Evolutionary conservation across 305 asterid genomes (phyloP).

Genomic region (Fraxinus platypoda): DNA sequence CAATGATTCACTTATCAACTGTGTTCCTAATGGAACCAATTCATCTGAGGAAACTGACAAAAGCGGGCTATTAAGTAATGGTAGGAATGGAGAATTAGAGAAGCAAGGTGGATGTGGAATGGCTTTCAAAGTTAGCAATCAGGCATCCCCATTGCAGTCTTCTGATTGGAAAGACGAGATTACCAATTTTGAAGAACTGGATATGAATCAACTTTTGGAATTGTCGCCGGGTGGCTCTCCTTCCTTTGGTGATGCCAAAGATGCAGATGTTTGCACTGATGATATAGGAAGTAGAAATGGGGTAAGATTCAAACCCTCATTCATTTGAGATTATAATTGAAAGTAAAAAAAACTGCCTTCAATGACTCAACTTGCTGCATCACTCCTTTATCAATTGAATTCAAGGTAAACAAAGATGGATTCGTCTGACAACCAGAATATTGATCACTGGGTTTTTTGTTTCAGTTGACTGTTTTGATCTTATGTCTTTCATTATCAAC

Average conservation of each 20-base stretch:
- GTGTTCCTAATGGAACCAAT: constrained; percentile 19
- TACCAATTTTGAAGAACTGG: constrained; percentile 33
- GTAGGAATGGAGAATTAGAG: background rate
- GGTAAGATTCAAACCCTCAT: constrained; percentile 18
- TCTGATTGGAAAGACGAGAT: background rate
- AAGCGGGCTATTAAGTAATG: background rate
- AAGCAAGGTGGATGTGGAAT: background rate
- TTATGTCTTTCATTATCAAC: background rate
- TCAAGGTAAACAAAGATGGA: background rate
- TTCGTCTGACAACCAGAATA: background rate
- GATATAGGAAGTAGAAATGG: constrained; percentile 17
- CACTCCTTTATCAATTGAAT: background rate
- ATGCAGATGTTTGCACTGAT: constrained; percentile 15
- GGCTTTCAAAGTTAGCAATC: background rate
- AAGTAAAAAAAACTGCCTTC: background rate
- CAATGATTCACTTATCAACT: constrained; percentile 10
- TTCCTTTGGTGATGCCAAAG: constrained; percentile 40
- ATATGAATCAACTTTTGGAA: constrained; percentile 45
- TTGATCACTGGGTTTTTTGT: background rate
- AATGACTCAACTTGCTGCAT: background rate
- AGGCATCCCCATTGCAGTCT: background rate
- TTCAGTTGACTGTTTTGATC: background rate
- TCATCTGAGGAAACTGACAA: constrained; percentile 17
- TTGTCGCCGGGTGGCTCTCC: constrained; percentile 58
- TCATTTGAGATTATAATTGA: background rate